Percentiles rank a stretch among this genome's conserved stretches.
Conservation (phyloP, 805 yeast genomes). For the Wickerhamiella sergipiensis region DNA sequence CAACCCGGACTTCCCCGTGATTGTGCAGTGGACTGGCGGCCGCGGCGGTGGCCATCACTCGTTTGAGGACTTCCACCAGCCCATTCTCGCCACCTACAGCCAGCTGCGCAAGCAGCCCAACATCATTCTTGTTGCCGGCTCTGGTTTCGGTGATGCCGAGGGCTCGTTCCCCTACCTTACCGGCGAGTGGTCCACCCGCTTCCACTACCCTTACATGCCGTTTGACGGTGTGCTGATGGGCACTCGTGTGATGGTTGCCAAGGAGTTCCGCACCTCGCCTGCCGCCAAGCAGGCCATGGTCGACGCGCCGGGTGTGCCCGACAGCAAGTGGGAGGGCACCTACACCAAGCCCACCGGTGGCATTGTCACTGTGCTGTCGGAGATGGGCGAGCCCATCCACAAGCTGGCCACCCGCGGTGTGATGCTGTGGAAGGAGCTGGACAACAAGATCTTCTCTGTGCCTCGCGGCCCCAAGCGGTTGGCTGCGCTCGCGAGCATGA, state of each 20-base stretch:
- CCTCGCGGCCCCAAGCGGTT: conserved; percentile 75
- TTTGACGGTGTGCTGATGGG: conserved; percentile 95
- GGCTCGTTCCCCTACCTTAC: conserved; percentile 96
- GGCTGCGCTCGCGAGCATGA: conserved; percentile 70
- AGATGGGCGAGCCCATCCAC: conserved; percentile 99
- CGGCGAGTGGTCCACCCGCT: conserved; percentile 86
- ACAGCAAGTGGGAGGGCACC: conserved; percentile 81
- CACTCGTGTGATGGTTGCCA: conserved; percentile 93
- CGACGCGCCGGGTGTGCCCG: conserved; percentile 79
- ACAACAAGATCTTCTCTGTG: conserved; percentile 78
- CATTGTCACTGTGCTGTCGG: conserved; percentile 87
- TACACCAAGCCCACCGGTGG: conserved; percentile 96
- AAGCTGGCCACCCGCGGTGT: conserved; percentile 98
- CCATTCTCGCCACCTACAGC: conserved; percentile 88
- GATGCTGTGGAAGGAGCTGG: conserved; percentile 92
- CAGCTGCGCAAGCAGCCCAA: conserved; percentile 84
- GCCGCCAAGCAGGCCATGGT: conserved; percentile 91
- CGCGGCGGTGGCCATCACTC: conserved; percentile 99
- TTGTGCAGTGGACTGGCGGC: conserved; percentile 99
- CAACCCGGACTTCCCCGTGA: conserved; percentile 92
- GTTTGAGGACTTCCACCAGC: conserved; percentile 97
- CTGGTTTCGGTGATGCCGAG: conserved; percentile 94
- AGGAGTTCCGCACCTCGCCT: conserved; percentile 87
- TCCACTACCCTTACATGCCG: conserved; percentile 95
- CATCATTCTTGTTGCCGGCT: conserved; percentile 88